A percentile compares a stretch with the other conserved stretches of the same genome.
These are phyloP conservation scores for Akanthomyces muscarius DNA, from an alignment of 2,329 filamentous ascomycete genomes.

Conservation along the genomic window DNA sequence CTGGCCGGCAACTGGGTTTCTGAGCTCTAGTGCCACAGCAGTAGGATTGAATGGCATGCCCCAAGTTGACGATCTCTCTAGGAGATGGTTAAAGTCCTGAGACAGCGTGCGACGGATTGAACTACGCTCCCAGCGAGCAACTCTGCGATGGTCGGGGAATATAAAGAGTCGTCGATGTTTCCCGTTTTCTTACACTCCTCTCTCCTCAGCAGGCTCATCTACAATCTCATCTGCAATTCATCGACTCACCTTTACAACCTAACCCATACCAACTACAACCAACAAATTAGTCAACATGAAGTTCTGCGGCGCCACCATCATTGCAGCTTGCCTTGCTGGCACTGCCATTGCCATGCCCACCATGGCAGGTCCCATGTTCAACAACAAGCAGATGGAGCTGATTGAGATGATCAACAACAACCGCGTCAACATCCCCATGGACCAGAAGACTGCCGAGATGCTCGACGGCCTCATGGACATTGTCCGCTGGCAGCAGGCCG, in stretches of 20 bases:
- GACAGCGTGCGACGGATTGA: too few relatives aligned
- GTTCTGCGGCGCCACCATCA: constrained; percentile 4
- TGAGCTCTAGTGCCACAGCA: too few relatives aligned
- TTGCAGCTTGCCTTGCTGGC: constrained; percentile 10
- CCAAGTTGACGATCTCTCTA: too few relatives aligned
- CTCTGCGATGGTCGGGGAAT: background rate
- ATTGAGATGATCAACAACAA: constrained; percentile 8
- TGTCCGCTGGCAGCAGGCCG: background rate
- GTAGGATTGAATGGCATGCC: too few relatives aligned
- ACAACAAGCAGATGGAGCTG: constrained; percentile 1
- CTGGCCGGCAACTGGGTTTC: too few relatives aligned
- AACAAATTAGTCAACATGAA: constrained; percentile 4
- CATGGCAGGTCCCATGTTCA: background rate
- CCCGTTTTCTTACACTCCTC: background rate
- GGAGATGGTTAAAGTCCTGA: too few relatives aligned
- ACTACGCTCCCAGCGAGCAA: background rate
- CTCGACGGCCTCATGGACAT: constrained; percentile 3
- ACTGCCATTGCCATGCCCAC: constrained; percentile 4
- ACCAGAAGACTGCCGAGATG: background rate
- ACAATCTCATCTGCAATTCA: background rate
- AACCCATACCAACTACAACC: background rate
- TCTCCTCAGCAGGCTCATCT: background rate
- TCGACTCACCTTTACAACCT: background rate
- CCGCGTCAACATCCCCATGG: background rate
- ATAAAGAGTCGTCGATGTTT: background rate